A percentile compares a stretch with the other conserved stretches of the same genome.
These are phyloP conservation scores for Melanomma pulvis-pyrius DNA, from an alignment of 495 filamentous ascomycete genomes.

Conservation along the genomic window DNA sequence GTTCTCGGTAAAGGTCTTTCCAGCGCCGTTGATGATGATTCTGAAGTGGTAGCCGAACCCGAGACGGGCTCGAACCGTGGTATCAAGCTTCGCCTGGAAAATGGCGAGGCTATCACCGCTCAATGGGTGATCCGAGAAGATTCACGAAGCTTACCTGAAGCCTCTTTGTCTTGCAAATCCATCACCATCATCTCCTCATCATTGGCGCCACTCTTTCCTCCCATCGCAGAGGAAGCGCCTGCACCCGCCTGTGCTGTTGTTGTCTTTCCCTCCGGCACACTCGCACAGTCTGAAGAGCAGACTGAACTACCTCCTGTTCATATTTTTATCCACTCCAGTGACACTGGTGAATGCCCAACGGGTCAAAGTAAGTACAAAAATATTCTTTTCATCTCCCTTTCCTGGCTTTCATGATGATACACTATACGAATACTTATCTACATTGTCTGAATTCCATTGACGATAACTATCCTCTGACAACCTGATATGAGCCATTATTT, in stretches of 20 bases:
- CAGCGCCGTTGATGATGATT: slow-evolving; percentile 3
- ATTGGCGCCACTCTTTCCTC: slow-evolving; percentile 68
- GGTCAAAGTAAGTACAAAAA: slow-evolving; percentile 91
- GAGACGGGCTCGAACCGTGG: background rate
- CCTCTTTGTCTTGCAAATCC: slow-evolving; percentile 42
- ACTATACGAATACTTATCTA: slow-evolving; percentile 93
- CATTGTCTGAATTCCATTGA: slow-evolving; percentile 92
- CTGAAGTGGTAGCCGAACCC: background rate
- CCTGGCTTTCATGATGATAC: slow-evolving; percentile 67
- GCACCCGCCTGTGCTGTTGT: slow-evolving; percentile 73
- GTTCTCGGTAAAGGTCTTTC: slow-evolving; percentile 73
- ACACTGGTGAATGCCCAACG: slow-evolving; percentile 83
- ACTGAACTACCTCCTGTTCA: slow-evolving; percentile 61
- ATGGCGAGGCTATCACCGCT: slow-evolving; percentile 62
- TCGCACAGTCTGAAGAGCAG: slow-evolving; percentile 35
- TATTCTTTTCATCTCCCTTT: slow-evolving; percentile 26
- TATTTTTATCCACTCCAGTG: slow-evolving; percentile 76
- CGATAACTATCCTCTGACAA: slow-evolving; percentile 82
- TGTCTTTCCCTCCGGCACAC: slow-evolving; percentile 63
- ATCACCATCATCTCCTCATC: slow-evolving; percentile 72
- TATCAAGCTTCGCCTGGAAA: slow-evolving; percentile 58
- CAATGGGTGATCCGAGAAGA: slow-evolving; percentile 56
- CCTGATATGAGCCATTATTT: slow-evolving; percentile 65
- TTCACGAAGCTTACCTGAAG: slow-evolving; percentile 19
- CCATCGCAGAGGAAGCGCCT: slow-evolving; percentile 71